Evolutionary conservation across 768 basidiomycete genomes (phyloP), one percentile per base, ranked within the genome.

Genomic region (Lactifluus echinatus): DNA sequence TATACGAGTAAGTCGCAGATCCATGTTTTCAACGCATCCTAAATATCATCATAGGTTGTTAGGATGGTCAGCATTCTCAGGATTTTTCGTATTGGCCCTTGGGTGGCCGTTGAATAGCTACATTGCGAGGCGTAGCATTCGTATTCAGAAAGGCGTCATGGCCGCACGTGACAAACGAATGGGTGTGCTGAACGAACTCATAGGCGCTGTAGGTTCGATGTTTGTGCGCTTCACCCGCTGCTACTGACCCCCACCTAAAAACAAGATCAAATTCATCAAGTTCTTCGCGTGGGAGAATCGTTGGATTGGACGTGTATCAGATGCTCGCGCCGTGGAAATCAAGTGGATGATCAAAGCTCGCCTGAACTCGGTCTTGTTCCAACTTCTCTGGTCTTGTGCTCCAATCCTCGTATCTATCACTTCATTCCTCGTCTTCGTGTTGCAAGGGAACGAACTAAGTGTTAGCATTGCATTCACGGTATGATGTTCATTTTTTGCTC

Each of bases 391-490:
- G 88, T 78, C 75, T 2, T 74, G 76, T 8, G 87, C 88, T 0
- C 93, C 93, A 0, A 84, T 92, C 47, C 68, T 88, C 12, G 82
- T 95, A 17, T 90, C 89, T 1, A 77, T 93, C 55, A 77, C 88
- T 15, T 83, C 87, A 2, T 95, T 95, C 77, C 76, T 82, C 64
- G 76, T 75, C 19, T 92, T 81, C 59, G 81, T 93, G 26, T 71
- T 81, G 60, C 81, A 78, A 62, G 87, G 88, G 0, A 79, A 90
- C 45, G 73, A 88, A 66, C 68, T 98, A 46, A 87, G 89, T 0
- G 76, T 93, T 48, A 76, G 85, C 8, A 77, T 82, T 17, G 93
- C 94, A 0, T 95, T 95, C 67, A 95, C 93, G 43, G 85, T 85
- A 42, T 34, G 81, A 73, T 37, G 6, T 26, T 50, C 19, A n/a